A percentile compares a stretch with the other conserved stretches of the same genome.
These are phyloP conservation scores for Saccharomycopsis fermentans DNA, from an alignment of 805 yeast species.

Conservation along the genomic window DNA sequence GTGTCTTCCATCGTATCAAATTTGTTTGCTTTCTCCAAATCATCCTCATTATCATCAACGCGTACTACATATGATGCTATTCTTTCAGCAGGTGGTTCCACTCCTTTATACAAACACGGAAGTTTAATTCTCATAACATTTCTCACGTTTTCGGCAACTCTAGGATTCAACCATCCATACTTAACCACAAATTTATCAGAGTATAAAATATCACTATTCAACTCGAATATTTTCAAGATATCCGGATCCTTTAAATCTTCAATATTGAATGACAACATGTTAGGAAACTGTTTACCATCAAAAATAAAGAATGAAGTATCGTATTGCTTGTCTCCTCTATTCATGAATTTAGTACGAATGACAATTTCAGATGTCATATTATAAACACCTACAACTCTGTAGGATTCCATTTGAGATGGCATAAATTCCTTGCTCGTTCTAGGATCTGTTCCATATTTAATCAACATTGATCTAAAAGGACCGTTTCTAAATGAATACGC, in stretches of 20 bases:
- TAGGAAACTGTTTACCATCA: constrained; percentile 62
- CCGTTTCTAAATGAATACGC: constrained; percentile 79
- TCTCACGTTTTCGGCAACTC: constrained; percentile 54
- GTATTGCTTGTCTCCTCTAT: constrained; percentile 23
- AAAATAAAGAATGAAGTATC: constrained; percentile 39
- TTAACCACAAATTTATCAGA: constrained; percentile 39
- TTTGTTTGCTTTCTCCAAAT: constrained; percentile 12
- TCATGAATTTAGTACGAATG: constrained; percentile 20
- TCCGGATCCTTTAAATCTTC: constrained; percentile 69
- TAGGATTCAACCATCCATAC: constrained; percentile 73
- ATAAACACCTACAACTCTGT: constrained; percentile 39
- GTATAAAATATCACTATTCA: neutral
- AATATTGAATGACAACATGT: constrained; percentile 62
- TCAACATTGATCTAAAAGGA: constrained; percentile 88
- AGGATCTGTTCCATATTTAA: constrained; percentile 75
- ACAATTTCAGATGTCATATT: constrained; percentile 21
- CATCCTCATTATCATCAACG: constrained; percentile 19
- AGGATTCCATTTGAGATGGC: constrained; percentile 75
- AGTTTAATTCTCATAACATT: constrained; percentile 65
- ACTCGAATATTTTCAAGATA: constrained; percentile 34
- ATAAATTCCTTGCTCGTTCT: constrained; percentile 42
- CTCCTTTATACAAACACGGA: constrained; percentile 44
- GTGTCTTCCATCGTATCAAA: constrained; percentile 1
- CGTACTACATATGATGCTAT: constrained; percentile 28
- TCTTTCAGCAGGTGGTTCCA: constrained; percentile 33